These are phyloP conservation scores for Acacia concinna DNA, from an alignment of 331 rosid species.

Conservation along the genomic window DNA sequence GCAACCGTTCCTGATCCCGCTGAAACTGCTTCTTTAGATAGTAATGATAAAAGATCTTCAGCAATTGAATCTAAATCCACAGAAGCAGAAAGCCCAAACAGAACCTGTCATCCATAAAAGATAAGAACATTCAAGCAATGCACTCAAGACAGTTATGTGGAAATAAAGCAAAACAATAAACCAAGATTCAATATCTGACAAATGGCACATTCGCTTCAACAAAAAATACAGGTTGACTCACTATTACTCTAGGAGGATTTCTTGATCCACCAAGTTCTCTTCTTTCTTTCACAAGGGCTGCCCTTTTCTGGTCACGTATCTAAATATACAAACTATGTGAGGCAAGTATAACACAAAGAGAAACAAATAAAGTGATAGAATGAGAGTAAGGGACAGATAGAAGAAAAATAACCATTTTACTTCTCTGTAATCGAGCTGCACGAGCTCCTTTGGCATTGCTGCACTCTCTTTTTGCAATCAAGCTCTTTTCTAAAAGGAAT, in stretches of 20 bases:
- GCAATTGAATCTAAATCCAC: conserved; percentile 64
- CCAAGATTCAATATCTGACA: not conserved
- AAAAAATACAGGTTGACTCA: conserved; percentile 42
- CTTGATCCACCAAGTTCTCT: conserved; percentile 74
- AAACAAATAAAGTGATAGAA: not conserved
- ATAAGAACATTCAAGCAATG: not conserved
- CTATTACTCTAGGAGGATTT: conserved; percentile 83
- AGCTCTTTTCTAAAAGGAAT: conserved; percentile 48
- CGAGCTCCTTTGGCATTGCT: conserved; percentile 72
- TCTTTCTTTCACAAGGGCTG: conserved; percentile 75
- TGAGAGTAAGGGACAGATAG: not conserved
- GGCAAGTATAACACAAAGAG: not conserved
- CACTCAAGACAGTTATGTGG: not conserved
- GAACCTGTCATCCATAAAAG: conserved; percentile 55
- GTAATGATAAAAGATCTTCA: conserved; percentile 56
- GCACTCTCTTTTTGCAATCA: conserved; percentile 48
- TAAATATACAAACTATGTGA: conserved; percentile 26
- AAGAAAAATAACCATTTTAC: conserved; percentile 58
- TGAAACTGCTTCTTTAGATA: conserved; percentile 44
- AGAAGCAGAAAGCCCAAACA: conserved; percentile 71
- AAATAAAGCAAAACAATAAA: not conserved
- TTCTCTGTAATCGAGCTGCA: conserved; percentile 77
- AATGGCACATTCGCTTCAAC: not conserved
- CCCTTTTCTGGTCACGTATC: conserved; percentile 74
- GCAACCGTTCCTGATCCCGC: conserved; percentile 62